Conservation (phyloP, 176 grass and related monocot genomes). For the Eremochloa ophiuroides region DNA sequence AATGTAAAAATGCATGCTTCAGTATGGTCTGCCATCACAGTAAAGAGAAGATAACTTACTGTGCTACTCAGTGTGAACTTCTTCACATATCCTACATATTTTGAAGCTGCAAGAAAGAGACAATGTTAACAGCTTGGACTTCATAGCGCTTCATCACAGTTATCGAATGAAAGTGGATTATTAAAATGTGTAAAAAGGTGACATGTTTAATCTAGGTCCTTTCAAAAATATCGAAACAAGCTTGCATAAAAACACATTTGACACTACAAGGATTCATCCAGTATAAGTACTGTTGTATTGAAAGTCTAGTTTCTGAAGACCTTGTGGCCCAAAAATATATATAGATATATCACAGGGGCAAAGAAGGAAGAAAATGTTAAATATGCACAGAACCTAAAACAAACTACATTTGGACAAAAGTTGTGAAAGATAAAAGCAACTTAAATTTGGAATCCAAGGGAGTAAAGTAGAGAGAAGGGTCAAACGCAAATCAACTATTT, state of each 20-base stretch:
- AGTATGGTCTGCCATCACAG: background rate
- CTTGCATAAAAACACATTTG: background rate
- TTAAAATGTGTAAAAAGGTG: background rate
- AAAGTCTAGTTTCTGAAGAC: background rate
- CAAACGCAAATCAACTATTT: background rate
- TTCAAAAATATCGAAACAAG: background rate
- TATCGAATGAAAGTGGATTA: background rate
- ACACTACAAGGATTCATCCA: background rate
- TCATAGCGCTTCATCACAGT: background rate
- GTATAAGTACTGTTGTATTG: background rate
- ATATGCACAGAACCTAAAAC: background rate
- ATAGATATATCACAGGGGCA: background rate
- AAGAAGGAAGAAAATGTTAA: background rate
- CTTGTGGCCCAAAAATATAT: background rate
- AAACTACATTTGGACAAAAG: background rate
- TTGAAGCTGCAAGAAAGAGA: slow-evolving; percentile 74
- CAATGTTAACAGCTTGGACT: slow-evolving; percentile 16
- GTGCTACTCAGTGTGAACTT: slow-evolving; percentile 93
- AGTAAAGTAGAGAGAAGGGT: background rate
- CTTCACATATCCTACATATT: slow-evolving; percentile 96
- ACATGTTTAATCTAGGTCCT: background rate
- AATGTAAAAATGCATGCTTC: background rate
- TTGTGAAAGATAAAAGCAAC: background rate
- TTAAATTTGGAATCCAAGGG: background rate
- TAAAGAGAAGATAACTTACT: slow-evolving; percentile 44